Evolutionary conservation across 2,329 filamentous ascomycete genomes (phyloP).

Genomic region (Aspergillus costaricaensis): DNA sequence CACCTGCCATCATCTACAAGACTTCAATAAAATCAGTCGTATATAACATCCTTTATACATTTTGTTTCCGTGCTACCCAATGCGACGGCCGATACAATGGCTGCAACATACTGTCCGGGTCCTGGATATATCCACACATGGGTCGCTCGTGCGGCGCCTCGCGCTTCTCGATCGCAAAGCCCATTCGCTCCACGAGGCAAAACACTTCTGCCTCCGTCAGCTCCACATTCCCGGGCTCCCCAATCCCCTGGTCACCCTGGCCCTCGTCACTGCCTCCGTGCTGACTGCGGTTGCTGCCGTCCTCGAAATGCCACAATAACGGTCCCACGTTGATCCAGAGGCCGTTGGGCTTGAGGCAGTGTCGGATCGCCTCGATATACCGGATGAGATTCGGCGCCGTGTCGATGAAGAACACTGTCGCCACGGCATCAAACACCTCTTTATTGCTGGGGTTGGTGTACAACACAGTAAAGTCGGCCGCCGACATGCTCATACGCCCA

Average conservation of each 20-base stretch:
- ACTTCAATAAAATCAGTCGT: too few species aligned
- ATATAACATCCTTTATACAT: background rate
- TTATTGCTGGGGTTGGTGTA: constrained; percentile 68
- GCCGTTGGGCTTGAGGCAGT: constrained; percentile 76
- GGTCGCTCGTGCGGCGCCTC: constrained; percentile 60
- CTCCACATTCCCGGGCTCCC: constrained; percentile 87
- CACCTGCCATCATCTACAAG: background rate
- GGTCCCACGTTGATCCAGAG: constrained; percentile 89
- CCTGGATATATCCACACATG: constrained; percentile 76
- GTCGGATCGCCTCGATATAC: constrained; percentile 80
- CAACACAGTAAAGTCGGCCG: constrained; percentile 87
- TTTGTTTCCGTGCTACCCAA: constrained; percentile 78
- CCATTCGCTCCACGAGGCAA: constrained; percentile 69
- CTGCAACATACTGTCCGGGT: constrained; percentile 80
- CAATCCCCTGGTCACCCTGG: constrained; percentile 63
- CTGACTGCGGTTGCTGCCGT: constrained; percentile 40
- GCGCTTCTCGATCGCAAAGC: constrained; percentile 71
- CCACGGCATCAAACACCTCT: constrained; percentile 74
- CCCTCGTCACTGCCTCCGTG: constrained; percentile 27
- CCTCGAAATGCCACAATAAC: constrained; percentile 93
- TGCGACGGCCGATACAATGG: constrained; percentile 77
- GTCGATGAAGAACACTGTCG: constrained; percentile 94
- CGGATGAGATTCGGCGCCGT: constrained; percentile 90
- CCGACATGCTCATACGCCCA: constrained; percentile 86
- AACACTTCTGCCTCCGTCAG: constrained; percentile 87